Evolutionary conservation across 2,329 filamentous ascomycete species (phyloP), one percentile per base, ranked within the genome.

Genomic region (Ophiocordyceps unilateralis): DNA sequence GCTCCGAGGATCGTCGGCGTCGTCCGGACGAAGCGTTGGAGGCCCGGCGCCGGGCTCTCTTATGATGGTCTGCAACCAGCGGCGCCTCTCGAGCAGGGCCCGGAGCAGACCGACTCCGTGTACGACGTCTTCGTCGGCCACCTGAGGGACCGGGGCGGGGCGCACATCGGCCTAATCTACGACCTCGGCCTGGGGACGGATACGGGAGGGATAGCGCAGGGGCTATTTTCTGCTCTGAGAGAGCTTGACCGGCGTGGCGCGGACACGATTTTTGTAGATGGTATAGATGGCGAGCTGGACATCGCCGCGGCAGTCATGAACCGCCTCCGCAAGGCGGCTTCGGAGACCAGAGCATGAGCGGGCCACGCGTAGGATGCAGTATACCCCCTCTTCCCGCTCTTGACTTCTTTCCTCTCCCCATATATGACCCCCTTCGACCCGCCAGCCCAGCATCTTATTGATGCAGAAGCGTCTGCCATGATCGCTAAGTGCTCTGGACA

Each of bases 241-340:
- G 83, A 88, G 51, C 71, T 98, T 48, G 91, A 98, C 58, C 75
- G 79, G 53, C 70, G 77, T 48, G 74, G 78, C 24, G 86, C 86
- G 4, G 79, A 91, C 55, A 69, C 82, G 19, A 95, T 98, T 42
- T 83, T 88, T 51, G 85, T 96, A 11, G 91, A 98, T 58, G 89
- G 89, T 2, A 83, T 95, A 45, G 69, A 76, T 47, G 82, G 83
- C 46, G 76, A 81, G 46, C 78, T 82, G 26, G 83, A 91, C 56
- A 80, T 91, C 51, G 86, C 87, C 19, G 84, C 85, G 21, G 91
- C 83, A 21, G 78, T 89, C 50, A 88, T 89, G 81, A 89, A 89
- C 55, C 70, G 83, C 50, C 67, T 89, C 45, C 73, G 83, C 49
- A 89, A 89, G 64, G 83, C 83, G 44, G 83, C 83, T 21, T 75